Conservation (phyloP, 2,329 filamentous ascomycete species). For the Colletotrichum spaethianum region DNA sequence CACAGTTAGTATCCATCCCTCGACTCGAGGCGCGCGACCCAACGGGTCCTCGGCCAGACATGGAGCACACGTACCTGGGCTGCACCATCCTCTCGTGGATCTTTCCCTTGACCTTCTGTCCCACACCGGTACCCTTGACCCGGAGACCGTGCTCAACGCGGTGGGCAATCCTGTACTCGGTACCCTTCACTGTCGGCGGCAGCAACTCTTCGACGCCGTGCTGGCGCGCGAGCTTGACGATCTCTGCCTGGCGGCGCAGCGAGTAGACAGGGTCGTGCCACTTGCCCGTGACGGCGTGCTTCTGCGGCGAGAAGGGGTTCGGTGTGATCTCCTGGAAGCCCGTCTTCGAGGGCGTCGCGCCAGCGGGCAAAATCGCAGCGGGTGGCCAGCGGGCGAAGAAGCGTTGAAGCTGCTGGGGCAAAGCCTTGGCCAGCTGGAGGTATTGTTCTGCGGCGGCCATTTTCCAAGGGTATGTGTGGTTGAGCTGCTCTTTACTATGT, state of each 20-base stretch:
- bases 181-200: slow-evolving; percentile 82
- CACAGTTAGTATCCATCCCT: slow-evolving; percentile 48
- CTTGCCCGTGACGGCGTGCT: slow-evolving; percentile 82
- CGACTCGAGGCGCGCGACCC: not conserved
- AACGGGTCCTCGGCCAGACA: slow-evolving; percentile 1
- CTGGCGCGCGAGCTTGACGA: slow-evolving; percentile 86
- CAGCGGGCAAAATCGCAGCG: slow-evolving; percentile 67
- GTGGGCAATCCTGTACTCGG: slow-evolving; percentile 77
- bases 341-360: slow-evolving; percentile 59
- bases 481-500: slow-evolving; percentile 15
- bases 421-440: slow-evolving; percentile 75
- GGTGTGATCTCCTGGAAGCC: slow-evolving; percentile 70
- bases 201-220: slow-evolving; percentile 87
- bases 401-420: slow-evolving; percentile 83
- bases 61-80: slow-evolving; percentile 68
- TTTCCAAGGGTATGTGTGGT: not conserved
- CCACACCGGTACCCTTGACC: slow-evolving; percentile 93
- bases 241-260: slow-evolving; percentile 87
- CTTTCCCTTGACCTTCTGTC: slow-evolving; percentile 95
- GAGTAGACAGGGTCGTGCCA: slow-evolving; percentile 90
- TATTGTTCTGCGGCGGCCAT: slow-evolving; percentile 49
- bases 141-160: slow-evolving; percentile 84
- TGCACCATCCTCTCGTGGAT: slow-evolving; percentile 90
- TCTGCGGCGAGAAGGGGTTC: slow-evolving; percentile 87
- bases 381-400: slow-evolving; percentile 95